These are phyloP conservation scores for Dendrocalamus sinicus DNA, from an alignment of 176 grass and related monocot species.

Conservation along the genomic window DNA sequence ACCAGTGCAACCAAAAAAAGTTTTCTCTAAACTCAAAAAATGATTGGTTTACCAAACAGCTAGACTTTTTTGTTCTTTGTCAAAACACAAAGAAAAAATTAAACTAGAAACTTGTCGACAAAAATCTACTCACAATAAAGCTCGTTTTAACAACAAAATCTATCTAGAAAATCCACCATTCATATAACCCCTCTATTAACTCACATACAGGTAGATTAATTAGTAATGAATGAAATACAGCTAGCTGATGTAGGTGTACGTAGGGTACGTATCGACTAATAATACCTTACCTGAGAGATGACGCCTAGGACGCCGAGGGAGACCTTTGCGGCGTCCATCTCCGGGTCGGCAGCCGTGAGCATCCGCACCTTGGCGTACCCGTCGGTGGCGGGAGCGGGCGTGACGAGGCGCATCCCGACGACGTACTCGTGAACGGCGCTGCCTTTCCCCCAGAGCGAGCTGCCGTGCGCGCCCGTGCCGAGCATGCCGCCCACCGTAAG, in stretches of 20 bases:
- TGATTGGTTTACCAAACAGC: no score
- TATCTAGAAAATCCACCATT: no score
- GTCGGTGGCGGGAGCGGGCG: slow-evolving; percentile 49
- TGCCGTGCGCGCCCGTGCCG: slow-evolving; percentile 76
- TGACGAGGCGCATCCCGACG: slow-evolving; percentile 64
- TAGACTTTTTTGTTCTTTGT: no score
- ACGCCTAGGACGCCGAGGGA: slow-evolving; percentile 82
- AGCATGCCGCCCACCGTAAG: slow-evolving; percentile 79
- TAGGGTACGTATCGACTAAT: not conserved
- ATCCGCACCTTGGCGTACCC: slow-evolving; percentile 61
- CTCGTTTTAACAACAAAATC: no score
- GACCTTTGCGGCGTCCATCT: slow-evolving; percentile 75
- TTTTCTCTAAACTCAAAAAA: no score
- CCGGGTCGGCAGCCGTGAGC: slow-evolving; percentile 49
- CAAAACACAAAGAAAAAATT: no score
- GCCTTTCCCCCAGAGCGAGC: slow-evolving; percentile 75
- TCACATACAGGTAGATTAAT: not conserved
- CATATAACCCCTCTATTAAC: no score
- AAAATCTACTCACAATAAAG: no score
- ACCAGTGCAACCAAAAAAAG: no score
- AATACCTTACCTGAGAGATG: slow-evolving; percentile 67
- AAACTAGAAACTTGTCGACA: no score
- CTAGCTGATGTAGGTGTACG: not conserved
- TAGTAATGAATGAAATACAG: no score
- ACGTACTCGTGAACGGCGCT: slow-evolving; percentile 90